Conservation (phyloP, 805 yeast species). For the Pichia paraexigua region DNA sequence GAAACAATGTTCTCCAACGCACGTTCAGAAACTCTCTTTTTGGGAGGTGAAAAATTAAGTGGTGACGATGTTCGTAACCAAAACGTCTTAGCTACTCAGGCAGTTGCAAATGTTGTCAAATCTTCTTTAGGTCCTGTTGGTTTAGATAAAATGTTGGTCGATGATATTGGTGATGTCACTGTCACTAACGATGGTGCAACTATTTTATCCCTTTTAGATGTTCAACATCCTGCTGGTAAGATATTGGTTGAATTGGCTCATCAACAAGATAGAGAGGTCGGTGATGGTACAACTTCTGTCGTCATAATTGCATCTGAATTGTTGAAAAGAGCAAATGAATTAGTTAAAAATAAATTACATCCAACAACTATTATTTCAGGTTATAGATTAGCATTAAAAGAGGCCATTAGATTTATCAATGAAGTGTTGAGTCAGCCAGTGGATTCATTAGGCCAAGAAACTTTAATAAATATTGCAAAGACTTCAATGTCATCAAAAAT, state of each 20-base stretch:
- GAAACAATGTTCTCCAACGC: constrained; percentile 55
- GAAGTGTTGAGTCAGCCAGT: constrained; percentile 81
- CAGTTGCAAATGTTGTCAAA: constrained; percentile 77
- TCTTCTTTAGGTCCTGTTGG: constrained; percentile 98
- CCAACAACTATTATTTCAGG: constrained; percentile 98
- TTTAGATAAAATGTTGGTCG: constrained; percentile 95
- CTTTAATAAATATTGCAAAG: constrained; percentile 84
- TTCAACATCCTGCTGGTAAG: constrained; percentile 98
- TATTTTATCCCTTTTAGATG: constrained; percentile 80
- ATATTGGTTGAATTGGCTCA: constrained; percentile 95
- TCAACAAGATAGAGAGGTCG: constrained; percentile 98
- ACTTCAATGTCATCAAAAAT: constrained; percentile 97
- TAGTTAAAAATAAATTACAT: constrained; percentile 88
- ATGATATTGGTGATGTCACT: constrained; percentile 97
- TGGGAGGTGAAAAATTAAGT: constrained; percentile 92
- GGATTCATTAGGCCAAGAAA: constrained; percentile 71
- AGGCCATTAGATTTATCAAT: constrained; percentile 78
- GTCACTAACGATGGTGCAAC: constrained; percentile 99
- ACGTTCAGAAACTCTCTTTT: constrained; percentile 86
- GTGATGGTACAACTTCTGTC: constrained; percentile 87
- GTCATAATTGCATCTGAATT: constrained; percentile 93
- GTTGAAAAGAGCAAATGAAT: constrained; percentile 84
- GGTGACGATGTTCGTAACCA: constrained; percentile 97
- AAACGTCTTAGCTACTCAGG: constrained; percentile 87
- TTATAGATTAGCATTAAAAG: constrained; percentile 85